Percentiles rank a stretch among this genome's conserved stretches.
phyloP scores from a whole-genome alignment of 192 early-diverging fungal genomes.

The Neocallimastix lanati region DNA sequence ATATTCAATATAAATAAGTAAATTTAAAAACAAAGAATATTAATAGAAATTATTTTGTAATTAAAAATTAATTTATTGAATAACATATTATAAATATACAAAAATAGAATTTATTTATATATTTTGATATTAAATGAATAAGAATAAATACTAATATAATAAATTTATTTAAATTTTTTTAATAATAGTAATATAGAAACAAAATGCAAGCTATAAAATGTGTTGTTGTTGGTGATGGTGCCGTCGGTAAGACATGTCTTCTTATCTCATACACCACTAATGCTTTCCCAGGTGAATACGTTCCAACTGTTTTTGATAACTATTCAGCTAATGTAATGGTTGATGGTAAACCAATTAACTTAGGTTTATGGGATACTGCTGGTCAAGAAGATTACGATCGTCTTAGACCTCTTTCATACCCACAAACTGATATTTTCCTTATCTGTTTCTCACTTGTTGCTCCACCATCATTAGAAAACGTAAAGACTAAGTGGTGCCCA shows the following conservation, averaged over 20 bases:
- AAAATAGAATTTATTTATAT: too few relatives aligned
- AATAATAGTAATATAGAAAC: neutral
- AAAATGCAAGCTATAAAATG: conserved; percentile 68
- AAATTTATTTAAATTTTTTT: too few relatives aligned
- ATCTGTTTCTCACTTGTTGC: conserved; percentile 94
- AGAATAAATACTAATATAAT: too few relatives aligned
- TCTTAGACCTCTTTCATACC: conserved; percentile 89
- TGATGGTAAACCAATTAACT: conserved; percentile 93
- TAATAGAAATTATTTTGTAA: too few relatives aligned
- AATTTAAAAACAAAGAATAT: too few relatives aligned
- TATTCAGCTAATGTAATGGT: conserved; percentile 99
- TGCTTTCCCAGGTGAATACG: conserved; percentile 98
- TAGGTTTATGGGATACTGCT: conserved; percentile 96
- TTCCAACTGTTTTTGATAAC: conserved; percentile 99
- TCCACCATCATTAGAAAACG: conserved; percentile 93
- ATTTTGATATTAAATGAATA: too few relatives aligned
- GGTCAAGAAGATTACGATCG: conserved; percentile 97
- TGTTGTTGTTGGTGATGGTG: conserved; percentile 73
- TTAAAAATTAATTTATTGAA: too few relatives aligned
- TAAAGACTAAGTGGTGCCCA: conserved; percentile 93
- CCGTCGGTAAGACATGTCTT: conserved; percentile 87
- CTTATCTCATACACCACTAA: conserved; percentile 98
- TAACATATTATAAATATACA: too few relatives aligned
- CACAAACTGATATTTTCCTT: conserved; percentile 95
- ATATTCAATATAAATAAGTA: too few relatives aligned